Evolutionary conservation across 257 asterid genomes (phyloP), one percentile per base, ranked within the genome.

Genomic region (Mitragyna speciosa): DNA sequence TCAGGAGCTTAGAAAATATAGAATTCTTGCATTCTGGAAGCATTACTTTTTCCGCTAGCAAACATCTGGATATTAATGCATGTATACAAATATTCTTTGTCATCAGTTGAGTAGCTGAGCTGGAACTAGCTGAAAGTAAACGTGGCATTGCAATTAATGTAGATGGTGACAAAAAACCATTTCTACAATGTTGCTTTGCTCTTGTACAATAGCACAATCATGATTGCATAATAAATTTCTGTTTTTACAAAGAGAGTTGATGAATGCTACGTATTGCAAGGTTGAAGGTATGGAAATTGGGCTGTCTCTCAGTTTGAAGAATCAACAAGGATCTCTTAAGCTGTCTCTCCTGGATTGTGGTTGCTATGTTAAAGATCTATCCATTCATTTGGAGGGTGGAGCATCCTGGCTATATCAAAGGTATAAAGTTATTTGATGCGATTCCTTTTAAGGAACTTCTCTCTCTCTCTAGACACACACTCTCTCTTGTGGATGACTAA

Each of bases 391-490:
- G 93, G 82, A 89, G 58, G 99, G 99, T 47, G 98, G 99, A 88
- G 98, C 98, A 31, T 94, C 99, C 2, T 96, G 99, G 99, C 89
- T 96, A 80, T 96, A 96, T 84, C 97, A 96, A 90, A 94, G 99
- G 99, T 96, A 91, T 74, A 54, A 28, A 70, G 41, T 72, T 77
- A 52, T 67, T 14, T 79, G 17, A 48, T 33, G 49, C 45, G 36
- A 80, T 83, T 72, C 43, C 72, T 28, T 80, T 80, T 81, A 12
- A 73, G 65, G 43, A 41, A 59, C 66, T 3, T 49, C 45, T 47
- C 67, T 24, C 48, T 75, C 77, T 65, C 48, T 51, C 7, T 11
- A 36, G n/a, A n/a, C n/a, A n/a, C 43, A 12, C 15, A 26, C 79
- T 43, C 49, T 45, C 59, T 6, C 28, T 8, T 39, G 2, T 51